These are phyloP conservation scores for Venturiaceae sp. DNA, from an alignment of 2,329 filamentous ascomycete genomes.

Conservation along the genomic window DNA sequence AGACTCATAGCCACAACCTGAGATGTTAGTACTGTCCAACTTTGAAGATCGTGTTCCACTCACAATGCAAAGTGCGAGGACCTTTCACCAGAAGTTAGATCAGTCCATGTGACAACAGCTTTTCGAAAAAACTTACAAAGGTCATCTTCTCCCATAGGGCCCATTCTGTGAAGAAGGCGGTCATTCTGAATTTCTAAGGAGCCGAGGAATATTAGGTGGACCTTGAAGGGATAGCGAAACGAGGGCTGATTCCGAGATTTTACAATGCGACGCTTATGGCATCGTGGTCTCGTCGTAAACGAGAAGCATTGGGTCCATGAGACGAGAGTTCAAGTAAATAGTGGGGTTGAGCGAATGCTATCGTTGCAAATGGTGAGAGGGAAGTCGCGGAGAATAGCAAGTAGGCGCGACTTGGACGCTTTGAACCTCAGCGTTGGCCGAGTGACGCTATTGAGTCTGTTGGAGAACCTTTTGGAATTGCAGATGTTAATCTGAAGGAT, in stretches of 20 bases:
- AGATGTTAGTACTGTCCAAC: background rate
- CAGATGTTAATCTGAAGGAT: background rate
- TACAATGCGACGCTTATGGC: background rate
- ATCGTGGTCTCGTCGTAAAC: background rate
- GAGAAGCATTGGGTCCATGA: background rate
- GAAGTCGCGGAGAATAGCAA: background rate
- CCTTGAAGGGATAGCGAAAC: conserved; percentile 7
- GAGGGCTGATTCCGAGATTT: background rate
- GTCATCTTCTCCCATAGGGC: conserved; percentile 82
- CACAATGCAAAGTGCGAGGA: conserved; percentile 2
- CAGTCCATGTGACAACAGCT: background rate
- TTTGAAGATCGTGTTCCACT: background rate
- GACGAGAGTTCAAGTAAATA: background rate
- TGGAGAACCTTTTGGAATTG: background rate
- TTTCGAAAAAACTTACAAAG: conserved; percentile 47
- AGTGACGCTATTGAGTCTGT: background rate
- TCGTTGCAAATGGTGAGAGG: background rate
- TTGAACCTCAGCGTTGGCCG: background rate
- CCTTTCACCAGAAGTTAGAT: conserved; percentile 16
- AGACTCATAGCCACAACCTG: conserved; percentile 55
- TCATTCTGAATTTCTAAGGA: conserved; percentile 8
- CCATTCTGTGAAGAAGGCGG: conserved; percentile 47
- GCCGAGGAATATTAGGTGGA: conserved; percentile 13
- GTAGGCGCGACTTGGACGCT: background rate
- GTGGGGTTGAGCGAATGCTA: background rate